Evolutionary conservation across 1,284 basidiomycete species (phyloP).

Genomic region (Phylloporus sp.): DNA sequence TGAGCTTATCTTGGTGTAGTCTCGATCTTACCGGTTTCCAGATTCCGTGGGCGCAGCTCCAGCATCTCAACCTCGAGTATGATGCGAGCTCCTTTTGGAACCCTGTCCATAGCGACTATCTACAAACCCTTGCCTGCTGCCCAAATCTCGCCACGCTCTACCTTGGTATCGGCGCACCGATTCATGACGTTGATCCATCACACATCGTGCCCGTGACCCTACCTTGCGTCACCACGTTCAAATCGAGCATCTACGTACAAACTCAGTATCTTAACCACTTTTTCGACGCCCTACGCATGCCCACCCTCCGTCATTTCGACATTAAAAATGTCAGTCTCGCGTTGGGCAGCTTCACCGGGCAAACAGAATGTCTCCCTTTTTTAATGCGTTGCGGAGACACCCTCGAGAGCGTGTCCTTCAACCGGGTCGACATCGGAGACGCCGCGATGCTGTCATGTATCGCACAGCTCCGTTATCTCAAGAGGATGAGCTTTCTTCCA

Average conservation of each 20-base stretch:
- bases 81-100: conserved; percentile 36
- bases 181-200: conserved; percentile 19
- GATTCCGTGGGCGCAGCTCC: conserved; percentile 36
- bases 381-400: conserved; percentile 33
- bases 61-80: conserved; percentile 32
- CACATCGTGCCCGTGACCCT: conserved; percentile 30
- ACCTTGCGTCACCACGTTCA: conserved; percentile 32
- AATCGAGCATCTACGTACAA: conserved; percentile 30
- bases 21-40: conserved; percentile 35
- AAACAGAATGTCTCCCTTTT: conserved; percentile 34
- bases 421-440: conserved; percentile 31
- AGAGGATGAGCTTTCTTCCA: conserved; percentile 27
- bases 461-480: conserved; percentile 23
- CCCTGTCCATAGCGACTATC: conserved; percentile 35
- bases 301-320: conserved; percentile 30
- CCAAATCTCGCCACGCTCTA: conserved; percentile 33
- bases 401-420: conserved; percentile 32
- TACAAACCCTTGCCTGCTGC: conserved; percentile 29
- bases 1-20: conserved; percentile 34
- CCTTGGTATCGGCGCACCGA: conserved; percentile 30
- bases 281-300: conserved; percentile 33
- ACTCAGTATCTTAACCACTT: conserved; percentile 30
- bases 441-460: conserved; percentile 26
- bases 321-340: conserved; percentile 33
- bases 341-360: conserved; percentile 30